Percentiles rank a stretch among this genome's conserved stretches.
Evolutionary conservation across 352 stramenopile species (phyloP).

Genomic region (Phytophthora constricta): DNA sequence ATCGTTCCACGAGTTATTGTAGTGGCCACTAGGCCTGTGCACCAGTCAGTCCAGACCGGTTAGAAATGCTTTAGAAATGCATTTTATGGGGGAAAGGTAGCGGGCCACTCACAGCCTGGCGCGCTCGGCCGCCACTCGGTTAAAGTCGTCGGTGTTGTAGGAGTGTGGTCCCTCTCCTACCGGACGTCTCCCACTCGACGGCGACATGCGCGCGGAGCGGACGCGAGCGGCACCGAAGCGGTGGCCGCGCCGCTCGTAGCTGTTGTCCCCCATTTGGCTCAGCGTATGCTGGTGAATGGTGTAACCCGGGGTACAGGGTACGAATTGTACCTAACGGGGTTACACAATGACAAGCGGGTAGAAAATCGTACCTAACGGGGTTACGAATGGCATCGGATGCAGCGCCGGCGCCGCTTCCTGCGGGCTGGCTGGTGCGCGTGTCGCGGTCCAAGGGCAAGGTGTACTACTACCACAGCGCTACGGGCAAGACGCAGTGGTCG

Average conservation of each 20-base stretch:
- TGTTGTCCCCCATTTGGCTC: conserved; percentile 1
- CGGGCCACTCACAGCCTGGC: conserved; percentile 16
- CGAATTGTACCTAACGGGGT: no score
- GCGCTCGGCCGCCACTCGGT: conserved; percentile 3
- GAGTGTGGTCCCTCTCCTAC: background rate
- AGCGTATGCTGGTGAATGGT: background rate
- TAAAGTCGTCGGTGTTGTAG: conserved; percentile 21
- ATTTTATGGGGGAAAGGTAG: no score
- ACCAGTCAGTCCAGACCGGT: no score
- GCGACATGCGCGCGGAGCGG: background rate
- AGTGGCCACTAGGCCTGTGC: background rate
- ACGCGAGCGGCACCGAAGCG: conserved; percentile 23
- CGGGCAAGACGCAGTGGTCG: conserved; percentile 64
- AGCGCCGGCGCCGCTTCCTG: conserved; percentile 37
- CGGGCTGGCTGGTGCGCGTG: conserved; percentile 66
- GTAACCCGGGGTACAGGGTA: background rate
- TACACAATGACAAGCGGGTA: no score
- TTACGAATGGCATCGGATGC: conserved; percentile 7
- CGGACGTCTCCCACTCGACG: background rate
- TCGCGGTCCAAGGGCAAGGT: conserved; percentile 74
- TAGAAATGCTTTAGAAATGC: no score
- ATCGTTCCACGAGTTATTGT: conserved; percentile 9
- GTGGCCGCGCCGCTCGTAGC: conserved; percentile 11
- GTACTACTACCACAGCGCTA: conserved; percentile 70
- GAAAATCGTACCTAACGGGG: no score